Evolutionary conservation across 192 early-diverging fungal genomes (phyloP).

Genomic region (Thoreauomyces humboldtii): DNA sequence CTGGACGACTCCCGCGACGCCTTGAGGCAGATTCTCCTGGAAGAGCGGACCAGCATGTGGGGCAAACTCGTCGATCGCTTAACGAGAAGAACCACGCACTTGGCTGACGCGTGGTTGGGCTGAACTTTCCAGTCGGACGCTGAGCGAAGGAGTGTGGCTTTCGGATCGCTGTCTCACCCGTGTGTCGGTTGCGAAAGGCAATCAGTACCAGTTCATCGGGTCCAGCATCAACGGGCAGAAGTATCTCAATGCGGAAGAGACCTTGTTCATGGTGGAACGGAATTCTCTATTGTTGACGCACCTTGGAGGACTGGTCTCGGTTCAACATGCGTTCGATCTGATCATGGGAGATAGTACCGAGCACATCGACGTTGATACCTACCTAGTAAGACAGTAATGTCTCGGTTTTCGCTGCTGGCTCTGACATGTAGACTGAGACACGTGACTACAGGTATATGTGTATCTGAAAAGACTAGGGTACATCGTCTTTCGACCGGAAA

Average conservation of each 20-base stretch:
- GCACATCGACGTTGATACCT: not conserved
- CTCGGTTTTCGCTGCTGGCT: too few species aligned
- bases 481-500: not conserved
- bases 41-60: slow-evolving; percentile 13
- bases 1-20: slow-evolving; percentile 13
- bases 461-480: slow-evolving; percentile 24
- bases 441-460: slow-evolving; percentile 18
- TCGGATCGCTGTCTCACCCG: not conserved
- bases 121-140: not conserved
- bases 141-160: slow-evolving; percentile 4
- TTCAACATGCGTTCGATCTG: slow-evolving; percentile 22
- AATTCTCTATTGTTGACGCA: slow-evolving; percentile 10
- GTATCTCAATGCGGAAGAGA: slow-evolving; percentile 14
- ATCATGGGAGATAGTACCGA: slow-evolving; percentile 3
- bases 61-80: not conserved
- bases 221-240: not conserved
- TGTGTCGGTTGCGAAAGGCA: not conserved
- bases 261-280: slow-evolving; percentile 22
- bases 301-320: not conserved
- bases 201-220: slow-evolving; percentile 4
- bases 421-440: too few species aligned
- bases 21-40: not conserved
- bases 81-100: not conserved
- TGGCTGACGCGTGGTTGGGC: not conserved
- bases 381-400: not conserved